These are phyloP conservation scores for Microbotryomycetes sp. DNA, from an alignment of 1,284 basidiomycete genomes.

Conservation along the genomic window DNA sequence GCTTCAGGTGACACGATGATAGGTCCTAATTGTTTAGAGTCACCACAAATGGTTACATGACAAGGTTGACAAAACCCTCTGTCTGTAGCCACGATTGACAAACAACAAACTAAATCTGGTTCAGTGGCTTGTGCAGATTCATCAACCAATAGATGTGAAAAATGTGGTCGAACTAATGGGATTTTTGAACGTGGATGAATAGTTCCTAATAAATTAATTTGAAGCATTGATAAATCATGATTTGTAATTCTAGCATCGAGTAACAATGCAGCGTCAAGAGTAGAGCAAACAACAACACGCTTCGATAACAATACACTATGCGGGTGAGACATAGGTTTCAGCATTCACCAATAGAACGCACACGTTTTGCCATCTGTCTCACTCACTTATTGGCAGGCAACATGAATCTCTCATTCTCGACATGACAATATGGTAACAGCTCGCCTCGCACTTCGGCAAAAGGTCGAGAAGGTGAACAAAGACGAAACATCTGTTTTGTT, in stretches of 20 bases:
- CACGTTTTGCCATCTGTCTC: no score
- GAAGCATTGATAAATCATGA: conserved; percentile 36
- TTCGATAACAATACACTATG: conserved; percentile 37
- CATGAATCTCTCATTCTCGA: conserved; percentile 35
- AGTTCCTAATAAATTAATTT: conserved; percentile 17
- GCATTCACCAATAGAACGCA: no score
- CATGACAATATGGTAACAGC: conserved; percentile 34
- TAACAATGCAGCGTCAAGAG: conserved; percentile 42
- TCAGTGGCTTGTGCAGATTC: conserved; percentile 46
- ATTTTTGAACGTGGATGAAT: conserved; percentile 22
- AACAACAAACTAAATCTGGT: conserved; percentile 40
- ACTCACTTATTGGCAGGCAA: conserved; percentile 30
- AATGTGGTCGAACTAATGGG: conserved; percentile 37
- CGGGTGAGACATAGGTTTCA: conserved; percentile 10
- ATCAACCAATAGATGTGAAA: conserved; percentile 44
- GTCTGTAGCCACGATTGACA: conserved; percentile 40
- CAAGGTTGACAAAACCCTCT: conserved; percentile 12
- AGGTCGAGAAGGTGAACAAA: conserved; percentile 42
- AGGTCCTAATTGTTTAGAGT: conserved; percentile 44
- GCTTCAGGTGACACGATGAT: conserved; percentile 39
- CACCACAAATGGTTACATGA: conserved; percentile 41
- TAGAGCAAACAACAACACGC: conserved; percentile 41
- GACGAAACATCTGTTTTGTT: conserved; percentile 26
- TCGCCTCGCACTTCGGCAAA: conserved; percentile 42
- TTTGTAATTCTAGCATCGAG: conserved; percentile 39